These are phyloP conservation scores for Porodaedalea pini DNA, from an alignment of 1,284 basidiomycete genomes.

Conservation along the genomic window DNA sequence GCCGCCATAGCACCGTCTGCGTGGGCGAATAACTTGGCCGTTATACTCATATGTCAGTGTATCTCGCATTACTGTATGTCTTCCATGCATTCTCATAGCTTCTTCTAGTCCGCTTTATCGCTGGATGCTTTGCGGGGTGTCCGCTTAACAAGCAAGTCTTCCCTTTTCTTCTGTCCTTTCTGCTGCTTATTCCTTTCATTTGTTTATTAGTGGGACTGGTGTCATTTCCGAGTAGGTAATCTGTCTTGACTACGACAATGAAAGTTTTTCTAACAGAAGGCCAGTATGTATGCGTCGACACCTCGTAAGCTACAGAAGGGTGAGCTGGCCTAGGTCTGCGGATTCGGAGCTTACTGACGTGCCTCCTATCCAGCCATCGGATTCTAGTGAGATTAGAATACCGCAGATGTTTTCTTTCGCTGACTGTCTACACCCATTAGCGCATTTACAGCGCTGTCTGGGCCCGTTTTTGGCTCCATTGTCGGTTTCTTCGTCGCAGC, in stretches of 20 bases:
- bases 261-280: background rate
- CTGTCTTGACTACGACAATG: background rate
- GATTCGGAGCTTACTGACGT: background rate
- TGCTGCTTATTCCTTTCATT: background rate
- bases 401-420: background rate
- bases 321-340: background rate
- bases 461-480: conserved; percentile 26
- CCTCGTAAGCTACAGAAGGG: conserved; percentile 13
- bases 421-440: conserved; percentile 5
- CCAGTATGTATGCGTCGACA: conserved; percentile 10
- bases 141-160: conserved; percentile 24
- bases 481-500: conserved; percentile 29
- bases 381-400: conserved; percentile 13
- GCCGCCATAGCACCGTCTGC: conserved; percentile 22
- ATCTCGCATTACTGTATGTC: background rate
- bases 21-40: conserved; percentile 23
- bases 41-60: conserved; percentile 25
- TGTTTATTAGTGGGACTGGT: conserved; percentile 11
- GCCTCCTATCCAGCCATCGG: conserved; percentile 8
- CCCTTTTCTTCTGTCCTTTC: background rate
- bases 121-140: conserved; percentile 23
- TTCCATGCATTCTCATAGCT: background rate
- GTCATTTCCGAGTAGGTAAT: conserved; percentile 17
- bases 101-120: conserved; percentile 23
- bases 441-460: conserved; percentile 24